phyloP scores from a whole-genome alignment of 1,139 yeast species.

The Suhomyces bokatorum region DNA sequence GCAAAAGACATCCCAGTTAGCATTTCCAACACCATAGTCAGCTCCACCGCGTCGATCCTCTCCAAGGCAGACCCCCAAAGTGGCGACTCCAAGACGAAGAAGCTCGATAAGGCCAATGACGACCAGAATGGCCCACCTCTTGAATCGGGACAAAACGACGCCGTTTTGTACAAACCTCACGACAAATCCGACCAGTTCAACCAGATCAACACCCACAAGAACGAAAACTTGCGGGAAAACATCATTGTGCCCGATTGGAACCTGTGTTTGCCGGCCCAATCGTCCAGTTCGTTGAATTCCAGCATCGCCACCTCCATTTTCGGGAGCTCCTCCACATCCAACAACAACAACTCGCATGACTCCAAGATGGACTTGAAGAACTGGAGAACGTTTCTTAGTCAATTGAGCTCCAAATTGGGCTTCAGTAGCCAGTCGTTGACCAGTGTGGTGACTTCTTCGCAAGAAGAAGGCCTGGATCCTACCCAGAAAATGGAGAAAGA shows the following conservation, averaged over 20 bases:
- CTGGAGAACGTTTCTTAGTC: constrained; percentile 41
- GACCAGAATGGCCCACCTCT: constrained; percentile 12
- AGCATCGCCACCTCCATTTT: constrained; percentile 18
- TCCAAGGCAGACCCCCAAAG: constrained; percentile 18
- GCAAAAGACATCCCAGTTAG: constrained; percentile 15
- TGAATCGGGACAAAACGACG: constrained; percentile 35
- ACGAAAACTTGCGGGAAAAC: constrained; percentile 44
- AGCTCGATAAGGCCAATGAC: constrained; percentile 8
- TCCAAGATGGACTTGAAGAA: constrained; percentile 33
- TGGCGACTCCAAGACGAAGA: constrained; percentile 2
- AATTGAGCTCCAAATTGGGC: constrained; percentile 41
- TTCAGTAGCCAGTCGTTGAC: constrained; percentile 36
- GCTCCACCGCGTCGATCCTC: constrained; percentile 34
- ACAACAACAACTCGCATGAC: constrained; percentile 21
- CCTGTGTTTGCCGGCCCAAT: constrained; percentile 37
- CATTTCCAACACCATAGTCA: constrained; percentile 37
- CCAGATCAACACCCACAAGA: constrained; percentile 48
- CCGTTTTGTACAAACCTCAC: constrained; percentile 50
- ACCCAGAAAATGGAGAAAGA: constrained; percentile 35
- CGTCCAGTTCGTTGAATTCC: constrained; percentile 16
- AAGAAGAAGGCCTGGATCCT: constrained; percentile 15
- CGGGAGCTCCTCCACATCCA: constrained; percentile 30
- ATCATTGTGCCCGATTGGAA: constrained; percentile 48
- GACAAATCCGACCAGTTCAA: constrained; percentile 43
- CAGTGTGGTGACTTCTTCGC: constrained; percentile 23